Evolutionary conservation across 345 rosid genomes (phyloP).

Genomic region (Zanthoxylum bungeanum): DNA sequence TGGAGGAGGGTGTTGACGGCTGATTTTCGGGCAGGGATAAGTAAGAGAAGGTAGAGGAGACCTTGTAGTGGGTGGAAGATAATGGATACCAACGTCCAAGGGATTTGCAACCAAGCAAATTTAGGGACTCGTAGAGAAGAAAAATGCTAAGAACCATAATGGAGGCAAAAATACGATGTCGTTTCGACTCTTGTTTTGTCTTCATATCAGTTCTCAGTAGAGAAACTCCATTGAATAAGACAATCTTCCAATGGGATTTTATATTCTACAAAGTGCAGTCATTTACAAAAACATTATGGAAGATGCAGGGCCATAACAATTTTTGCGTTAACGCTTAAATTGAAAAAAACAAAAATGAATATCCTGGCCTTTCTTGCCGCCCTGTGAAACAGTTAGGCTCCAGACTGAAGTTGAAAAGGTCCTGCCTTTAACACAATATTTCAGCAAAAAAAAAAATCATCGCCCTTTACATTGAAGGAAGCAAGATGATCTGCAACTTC

Average conservation of each 20-base stretch:
- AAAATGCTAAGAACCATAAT: too few species aligned
- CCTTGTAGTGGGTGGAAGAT: background rate
- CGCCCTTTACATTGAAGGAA: background rate
- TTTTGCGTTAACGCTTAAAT: conserved; percentile 5
- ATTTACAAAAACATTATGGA: conserved; percentile 12
- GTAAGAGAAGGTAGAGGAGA: conserved; percentile 12
- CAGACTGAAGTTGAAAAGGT: background rate
- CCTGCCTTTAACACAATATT: background rate
- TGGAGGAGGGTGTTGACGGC: conserved; percentile 17
- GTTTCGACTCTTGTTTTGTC: too few species aligned
- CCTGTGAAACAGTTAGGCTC: background rate
- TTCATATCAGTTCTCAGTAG: too few species aligned
- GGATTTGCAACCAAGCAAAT: background rate
- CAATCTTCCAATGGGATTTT: background rate
- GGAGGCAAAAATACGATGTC: too few species aligned
- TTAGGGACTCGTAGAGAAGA: too few species aligned
- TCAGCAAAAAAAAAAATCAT: background rate
- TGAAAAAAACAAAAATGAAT: background rate
- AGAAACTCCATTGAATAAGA: background rate
- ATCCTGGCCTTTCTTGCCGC: background rate
- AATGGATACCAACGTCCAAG: too few species aligned
- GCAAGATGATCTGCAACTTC: conserved; percentile 9
- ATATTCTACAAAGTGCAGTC: conserved; percentile 9
- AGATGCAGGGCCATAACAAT: conserved; percentile 3
- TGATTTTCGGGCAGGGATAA: too few species aligned